A percentile compares a stretch with the other conserved stretches of the same genome.
Evolutionary conservation across 257 asterid species (phyloP).

Genomic region (Solanum dulcamara): DNA sequence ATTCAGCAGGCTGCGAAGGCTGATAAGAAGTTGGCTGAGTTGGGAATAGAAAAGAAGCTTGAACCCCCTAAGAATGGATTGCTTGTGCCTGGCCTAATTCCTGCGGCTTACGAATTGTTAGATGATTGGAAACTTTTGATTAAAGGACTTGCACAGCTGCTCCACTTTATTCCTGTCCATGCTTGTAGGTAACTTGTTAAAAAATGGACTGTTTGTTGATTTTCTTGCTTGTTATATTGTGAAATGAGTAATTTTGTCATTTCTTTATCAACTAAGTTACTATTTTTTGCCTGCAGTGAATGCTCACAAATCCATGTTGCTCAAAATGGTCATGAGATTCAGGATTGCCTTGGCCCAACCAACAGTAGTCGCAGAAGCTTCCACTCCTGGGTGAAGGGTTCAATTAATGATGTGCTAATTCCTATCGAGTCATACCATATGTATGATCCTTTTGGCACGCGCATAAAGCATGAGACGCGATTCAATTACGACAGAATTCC

Average conservation of each 20-base stretch:
- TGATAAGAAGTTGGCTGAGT: slow-evolving; percentile 72
- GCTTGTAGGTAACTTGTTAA: slow-evolving; percentile 73
- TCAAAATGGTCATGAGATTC: slow-evolving; percentile 54
- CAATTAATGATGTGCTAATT: slow-evolving; percentile 62
- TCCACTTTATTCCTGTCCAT: slow-evolving; percentile 58
- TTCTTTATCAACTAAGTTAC: neutral
- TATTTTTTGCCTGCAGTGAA: slow-evolving; percentile 40
- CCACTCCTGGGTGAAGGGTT: slow-evolving; percentile 86
- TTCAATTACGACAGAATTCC: slow-evolving; percentile 72
- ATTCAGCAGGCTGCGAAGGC: slow-evolving; percentile 61
- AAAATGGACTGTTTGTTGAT: neutral
- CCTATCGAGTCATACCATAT: slow-evolving; percentile 86
- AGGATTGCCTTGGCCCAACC: slow-evolving; percentile 58
- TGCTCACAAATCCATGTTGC: slow-evolving; percentile 82
- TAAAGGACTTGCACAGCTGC: slow-evolving; percentile 63
- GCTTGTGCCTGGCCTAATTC: slow-evolving; percentile 51
- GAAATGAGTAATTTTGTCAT: neutral
- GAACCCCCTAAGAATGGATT: slow-evolving; percentile 81
- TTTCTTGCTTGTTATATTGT: slow-evolving; percentile 13
- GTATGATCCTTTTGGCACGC: slow-evolving; percentile 77
- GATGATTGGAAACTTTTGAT: slow-evolving; percentile 78
- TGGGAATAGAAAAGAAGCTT: slow-evolving; percentile 89
- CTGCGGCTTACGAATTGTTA: slow-evolving; percentile 63
- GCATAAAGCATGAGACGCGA: slow-evolving; percentile 81
- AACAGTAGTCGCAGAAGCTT: slow-evolving; percentile 52